Conservation (phyloP, 1,139 yeast species). For the Blastobotrys apis region DNA sequence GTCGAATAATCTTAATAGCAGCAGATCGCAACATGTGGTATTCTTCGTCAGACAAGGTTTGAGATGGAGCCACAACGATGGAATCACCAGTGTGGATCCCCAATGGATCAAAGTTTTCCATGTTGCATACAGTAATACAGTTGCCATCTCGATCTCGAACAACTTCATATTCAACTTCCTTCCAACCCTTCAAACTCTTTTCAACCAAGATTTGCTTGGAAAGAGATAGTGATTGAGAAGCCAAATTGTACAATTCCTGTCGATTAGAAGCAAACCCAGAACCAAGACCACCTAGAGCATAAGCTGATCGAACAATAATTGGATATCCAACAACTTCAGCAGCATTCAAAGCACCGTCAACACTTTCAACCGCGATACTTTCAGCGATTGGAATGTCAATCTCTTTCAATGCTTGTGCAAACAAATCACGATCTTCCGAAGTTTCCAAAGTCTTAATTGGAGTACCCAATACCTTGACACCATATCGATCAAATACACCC, state of each 20-base stretch:
- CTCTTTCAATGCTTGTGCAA: slow-evolving; percentile 90
- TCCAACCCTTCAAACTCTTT: slow-evolving; percentile 97
- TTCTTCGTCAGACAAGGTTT: slow-evolving; percentile 93
- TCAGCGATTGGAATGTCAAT: slow-evolving; percentile 94
- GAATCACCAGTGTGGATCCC: slow-evolving; percentile 99
- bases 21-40: slow-evolving; percentile 97
- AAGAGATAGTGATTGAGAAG: slow-evolving; percentile 81
- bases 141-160: slow-evolving; percentile 95
- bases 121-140: slow-evolving; percentile 98
- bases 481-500: slow-evolving; percentile 89
- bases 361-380: slow-evolving; percentile 89
- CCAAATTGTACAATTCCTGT: slow-evolving; percentile 76
- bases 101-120: slow-evolving; percentile 98
- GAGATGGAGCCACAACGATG: slow-evolving; percentile 97
- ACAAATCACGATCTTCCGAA: slow-evolving; percentile 95
- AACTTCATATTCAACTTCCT: slow-evolving; percentile 97
- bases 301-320: slow-evolving; percentile 95
- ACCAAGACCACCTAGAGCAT: slow-evolving; percentile 96
- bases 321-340: slow-evolving; percentile 90
- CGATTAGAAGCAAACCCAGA: slow-evolving; percentile 91
- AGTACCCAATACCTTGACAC: slow-evolving; percentile 93
- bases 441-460: slow-evolving; percentile 93
- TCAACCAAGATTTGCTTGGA: slow-evolving; percentile 96
- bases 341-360: slow-evolving; percentile 87
- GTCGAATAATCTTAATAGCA: slow-evolving; percentile 95